Base-by-base conservation (phyloP, 2,329 filamentous ascomycete species). In the Aspergillus brunneoviolaceus region DNA sequence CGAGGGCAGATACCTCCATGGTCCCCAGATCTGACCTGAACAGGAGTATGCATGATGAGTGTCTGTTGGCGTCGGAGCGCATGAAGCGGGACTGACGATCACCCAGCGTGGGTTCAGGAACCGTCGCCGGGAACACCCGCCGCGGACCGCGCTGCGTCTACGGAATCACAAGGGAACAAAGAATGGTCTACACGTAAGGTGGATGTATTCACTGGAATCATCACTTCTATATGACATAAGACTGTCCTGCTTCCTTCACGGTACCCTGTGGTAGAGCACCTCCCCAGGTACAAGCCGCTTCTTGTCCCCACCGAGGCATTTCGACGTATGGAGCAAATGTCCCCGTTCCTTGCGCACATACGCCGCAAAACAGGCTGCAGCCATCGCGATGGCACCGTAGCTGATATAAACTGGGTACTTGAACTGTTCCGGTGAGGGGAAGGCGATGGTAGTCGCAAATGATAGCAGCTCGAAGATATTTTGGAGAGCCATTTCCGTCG, bases 381-480 rank as follows among this genome's bases (percentile, higher is more conserved):
- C 74, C 7, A 71, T 29, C 2, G 63, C 63, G 23, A 76, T 68
- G 6, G 73, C 73, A 7, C 68, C 69, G 2, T 82, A 79, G 58
- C 85, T 89, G 51, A 90, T 80, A 6, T 84, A 71, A 0, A 85
- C 82, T 0, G 89, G 88, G 69, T 83, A 87, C 58, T 79, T 78
- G 70, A 92, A 92, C 66, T 90, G 81, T 3, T 83, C 80, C 0
- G 89, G 89, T 0, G 77, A 75, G 1, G 84, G 80, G 62, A 87
- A 91, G 4, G 87, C 69, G 60, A 91, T 86, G 0, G 89, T 92
- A 0, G 82, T 81, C 0, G 80, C 80, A 68, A 86, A 92, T 0
- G 88, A 87, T 1, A 87, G 72, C 51, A 92, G 80, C 72, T 92
- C 89, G 62, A 91, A 91, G 0, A 84, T 65, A 62, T 87, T 92